Percentiles rank a stretch among this genome's conserved stretches.
Evolutionary conservation across 495 filamentous ascomycete genomes (phyloP).

Genomic region (Cercophora sp.): DNA sequence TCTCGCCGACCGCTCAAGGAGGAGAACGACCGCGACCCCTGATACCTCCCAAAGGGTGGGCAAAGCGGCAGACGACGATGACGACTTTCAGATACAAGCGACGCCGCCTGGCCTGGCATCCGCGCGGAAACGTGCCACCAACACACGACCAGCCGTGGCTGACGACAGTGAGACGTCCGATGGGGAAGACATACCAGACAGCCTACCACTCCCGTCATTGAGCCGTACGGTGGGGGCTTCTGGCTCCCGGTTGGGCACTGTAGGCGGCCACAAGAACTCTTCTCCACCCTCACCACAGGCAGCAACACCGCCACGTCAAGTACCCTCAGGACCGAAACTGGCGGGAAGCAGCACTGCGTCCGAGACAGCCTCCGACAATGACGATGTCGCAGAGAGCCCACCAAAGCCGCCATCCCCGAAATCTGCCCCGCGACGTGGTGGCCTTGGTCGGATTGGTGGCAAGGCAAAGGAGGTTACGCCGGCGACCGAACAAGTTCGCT

Average conservation of each 20-base stretch:
- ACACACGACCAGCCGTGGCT: conserved; percentile 1
- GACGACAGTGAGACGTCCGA: conserved; percentile 36
- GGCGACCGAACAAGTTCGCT: conserved; percentile 9
- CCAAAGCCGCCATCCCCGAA: conserved; percentile 18
- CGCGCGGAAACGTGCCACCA: conserved; percentile 10
- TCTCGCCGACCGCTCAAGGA: conserved; percentile 14
- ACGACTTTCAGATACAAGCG: conserved; percentile 51
- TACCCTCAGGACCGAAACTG: neutral
- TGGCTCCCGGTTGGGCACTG: conserved; percentile 20
- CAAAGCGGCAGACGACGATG: conserved; percentile 26
- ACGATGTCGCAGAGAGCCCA: conserved; percentile 11
- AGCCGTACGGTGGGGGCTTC: too few species aligned
- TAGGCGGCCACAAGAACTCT: conserved; percentile 25
- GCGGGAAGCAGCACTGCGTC: conserved; percentile 15
- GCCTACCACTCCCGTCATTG: too few species aligned
- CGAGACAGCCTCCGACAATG: conserved; percentile 41
- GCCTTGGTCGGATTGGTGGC: conserved; percentile 44
- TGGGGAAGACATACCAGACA: conserved; percentile 33
- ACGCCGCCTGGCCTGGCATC: conserved; percentile 37
- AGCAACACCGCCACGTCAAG: conserved; percentile 8
- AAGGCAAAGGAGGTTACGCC: conserved; percentile 11
- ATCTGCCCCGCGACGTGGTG: conserved; percentile 21
- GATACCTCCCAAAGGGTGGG: neutral
- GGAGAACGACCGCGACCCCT: conserved; percentile 32
- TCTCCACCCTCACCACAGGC: conserved; percentile 11